Base-by-base conservation (phyloP, 2,329 filamentous ascomycete genomes). In the Botrytis pseudocinerea region DNA sequence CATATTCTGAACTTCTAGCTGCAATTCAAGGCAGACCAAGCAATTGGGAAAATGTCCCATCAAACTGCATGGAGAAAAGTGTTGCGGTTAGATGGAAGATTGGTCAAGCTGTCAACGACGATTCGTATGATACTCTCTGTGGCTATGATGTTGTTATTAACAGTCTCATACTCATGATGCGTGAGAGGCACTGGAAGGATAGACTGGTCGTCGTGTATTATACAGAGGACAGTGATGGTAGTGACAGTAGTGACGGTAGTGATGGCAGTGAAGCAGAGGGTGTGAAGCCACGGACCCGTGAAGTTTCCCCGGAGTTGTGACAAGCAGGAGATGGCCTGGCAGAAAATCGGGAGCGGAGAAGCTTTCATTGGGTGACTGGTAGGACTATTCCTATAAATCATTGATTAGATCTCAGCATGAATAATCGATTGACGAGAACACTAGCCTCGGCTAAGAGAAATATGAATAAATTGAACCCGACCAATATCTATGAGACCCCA, bases 11-110 rank as follows among this genome's bases (percentile, higher is more conserved):
- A 18, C 2, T 68, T 22, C 4, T 57, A 14, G 18, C 10, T 14
- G 48, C 35, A 8, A 57, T 57, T 2, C 0, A 14, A 57, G 1
- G 4, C 18, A 8, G 9, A 16, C 3, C n/a, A 22, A 57, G 16
- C 1, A 22, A 32, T 1, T 32, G 65, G 35, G 65, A 42, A 1
- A 10, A 57, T 42, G 5, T 42, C 40, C 35, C 48, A 9, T 42
- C 12, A 5, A 22, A 4, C 16, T 22, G 18, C 5, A 57, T 9
- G 4, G 35, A 22, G n/a, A 32, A 28, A 35, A 14, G 35, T 35
- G 16, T 68, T 57, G 48, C 35, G 18, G 35, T 57, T n/a, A 42
- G 65, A 68, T 68, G 65, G 48, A 48, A 57, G 1, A 44, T 69
- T 25, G 65, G 48, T 32, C 48, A 44, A n/a, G n/a, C 2, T 22